Evolutionary conservation across 495 filamentous ascomycete species (phyloP).

Genomic region (Geopyxis carbonaria): DNA sequence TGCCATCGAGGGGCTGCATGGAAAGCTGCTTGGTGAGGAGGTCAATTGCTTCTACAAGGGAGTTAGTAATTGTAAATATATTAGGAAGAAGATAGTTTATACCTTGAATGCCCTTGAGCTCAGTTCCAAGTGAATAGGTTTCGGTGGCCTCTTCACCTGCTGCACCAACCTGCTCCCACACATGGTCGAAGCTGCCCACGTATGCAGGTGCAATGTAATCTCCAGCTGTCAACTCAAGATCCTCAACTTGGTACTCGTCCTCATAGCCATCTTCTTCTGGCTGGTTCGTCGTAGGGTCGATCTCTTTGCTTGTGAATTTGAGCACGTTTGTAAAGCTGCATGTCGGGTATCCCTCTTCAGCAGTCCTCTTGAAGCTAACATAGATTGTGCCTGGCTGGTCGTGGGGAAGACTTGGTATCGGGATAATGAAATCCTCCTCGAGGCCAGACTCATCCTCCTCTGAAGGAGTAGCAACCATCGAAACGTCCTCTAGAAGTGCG

Average conservation of each 20-base stretch:
- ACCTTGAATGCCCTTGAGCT: constrained; percentile 86
- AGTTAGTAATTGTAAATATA: constrained; percentile 22
- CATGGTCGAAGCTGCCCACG: constrained; percentile 82
- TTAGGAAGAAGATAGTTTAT: constrained; percentile 29
- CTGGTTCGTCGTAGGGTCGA: constrained; percentile 84
- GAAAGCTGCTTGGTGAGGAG: constrained; percentile 72
- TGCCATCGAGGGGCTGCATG: constrained; percentile 85
- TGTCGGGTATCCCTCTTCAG: constrained; percentile 53
- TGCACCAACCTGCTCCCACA: constrained; percentile 90
- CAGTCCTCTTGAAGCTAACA: constrained; percentile 76
- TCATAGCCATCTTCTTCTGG: constrained; percentile 87
- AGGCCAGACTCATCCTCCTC: constrained; percentile 54
- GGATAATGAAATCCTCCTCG: constrained; percentile 87
- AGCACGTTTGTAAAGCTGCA: constrained; percentile 78
- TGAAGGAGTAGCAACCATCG: constrained; percentile 66
- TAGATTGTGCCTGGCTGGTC: constrained; percentile 84
- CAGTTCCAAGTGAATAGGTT: constrained; percentile 66
- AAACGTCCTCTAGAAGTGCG: constrained; percentile 77
- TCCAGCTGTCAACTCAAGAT: constrained; percentile 76
- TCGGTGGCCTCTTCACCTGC: constrained; percentile 79
- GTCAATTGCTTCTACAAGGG: constrained; percentile 68
- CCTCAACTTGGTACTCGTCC: constrained; percentile 93
- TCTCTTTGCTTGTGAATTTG: constrained; percentile 95
- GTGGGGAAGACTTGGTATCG: constrained; percentile 58
- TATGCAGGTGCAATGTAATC: constrained; percentile 91